Percentiles rank a stretch among this genome's conserved stretches.
These are phyloP conservation scores for Pythium pyrilobum DNA, from an alignment of 352 stramenopile genomes.

Conservation along the genomic window DNA sequence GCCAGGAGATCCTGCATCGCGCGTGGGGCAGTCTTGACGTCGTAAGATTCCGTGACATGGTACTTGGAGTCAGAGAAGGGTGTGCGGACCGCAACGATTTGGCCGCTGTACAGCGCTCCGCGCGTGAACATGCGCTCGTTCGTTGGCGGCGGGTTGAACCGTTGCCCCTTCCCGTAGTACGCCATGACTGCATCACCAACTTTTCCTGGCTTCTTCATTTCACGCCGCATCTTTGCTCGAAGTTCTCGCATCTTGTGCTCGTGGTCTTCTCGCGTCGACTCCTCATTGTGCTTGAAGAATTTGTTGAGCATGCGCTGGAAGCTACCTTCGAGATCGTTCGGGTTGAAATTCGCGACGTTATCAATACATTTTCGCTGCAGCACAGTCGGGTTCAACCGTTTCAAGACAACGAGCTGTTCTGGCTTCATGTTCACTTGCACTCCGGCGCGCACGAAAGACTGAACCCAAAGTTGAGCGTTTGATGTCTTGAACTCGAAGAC, in stretches of 20 bases:
- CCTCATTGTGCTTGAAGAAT: slow-evolving; percentile 44
- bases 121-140: slow-evolving; percentile 37
- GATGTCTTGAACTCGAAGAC: slow-evolving; percentile 53
- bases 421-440: slow-evolving; percentile 45
- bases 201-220: slow-evolving; percentile 50
- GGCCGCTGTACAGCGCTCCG: slow-evolving; percentile 42
- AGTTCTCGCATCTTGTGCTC: slow-evolving; percentile 36
- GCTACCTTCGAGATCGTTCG: slow-evolving; percentile 59
- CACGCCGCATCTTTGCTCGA: slow-evolving; percentile 35
- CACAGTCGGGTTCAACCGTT: slow-evolving; percentile 44
- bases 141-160: slow-evolving; percentile 39
- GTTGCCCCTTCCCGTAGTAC: slow-evolving; percentile 50
- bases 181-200: slow-evolving; percentile 48
- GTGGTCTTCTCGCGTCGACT: slow-evolving; percentile 30
- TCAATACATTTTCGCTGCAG: slow-evolving; percentile 62
- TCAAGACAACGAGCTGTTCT: slow-evolving; percentile 51
- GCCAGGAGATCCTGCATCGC: slow-evolving; percentile 30
- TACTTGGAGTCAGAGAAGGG: slow-evolving; percentile 52
- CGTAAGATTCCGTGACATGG: slow-evolving; percentile 32
- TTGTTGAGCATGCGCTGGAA: slow-evolving; percentile 65
- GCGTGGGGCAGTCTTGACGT: slow-evolving; percentile 27
- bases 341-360: slow-evolving; percentile 48
- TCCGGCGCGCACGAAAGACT: slow-evolving; percentile 38
- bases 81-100: slow-evolving; percentile 47
- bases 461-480: slow-evolving; percentile 50